A percentile compares a stretch with the other conserved stretches of the same genome.
phyloP scores from a whole-genome alignment of 73 alveolate species.

The Effrenium voratum region DNA sequence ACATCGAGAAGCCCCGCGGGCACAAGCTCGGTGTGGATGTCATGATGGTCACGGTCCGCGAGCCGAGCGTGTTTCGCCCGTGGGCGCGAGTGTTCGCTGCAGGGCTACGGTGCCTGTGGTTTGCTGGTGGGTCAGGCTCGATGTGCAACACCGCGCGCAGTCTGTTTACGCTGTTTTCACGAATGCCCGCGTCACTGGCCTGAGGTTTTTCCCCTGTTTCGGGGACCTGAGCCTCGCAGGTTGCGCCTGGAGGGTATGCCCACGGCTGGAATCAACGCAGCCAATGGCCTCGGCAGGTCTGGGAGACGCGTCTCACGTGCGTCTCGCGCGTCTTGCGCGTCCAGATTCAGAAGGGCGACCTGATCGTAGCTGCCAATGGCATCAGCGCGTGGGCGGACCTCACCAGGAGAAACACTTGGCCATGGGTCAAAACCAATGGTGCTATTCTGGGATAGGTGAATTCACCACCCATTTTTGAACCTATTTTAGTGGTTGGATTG shows the following conservation, averaged over 20 bases:
- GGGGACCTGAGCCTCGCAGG: no score
- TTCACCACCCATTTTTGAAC: no score
- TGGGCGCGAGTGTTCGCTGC: neutral
- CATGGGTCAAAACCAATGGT: no score
- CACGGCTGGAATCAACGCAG: slow-evolving; percentile 67
- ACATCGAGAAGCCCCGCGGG: slow-evolving; percentile 78
- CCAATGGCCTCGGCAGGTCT: slow-evolving; percentile 83
- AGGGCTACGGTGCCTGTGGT: slow-evolving; percentile 59
- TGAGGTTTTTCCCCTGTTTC: no score
- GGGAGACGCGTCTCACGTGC: neutral
- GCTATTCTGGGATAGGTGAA: no score
- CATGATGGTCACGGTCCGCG: slow-evolving; percentile 60
- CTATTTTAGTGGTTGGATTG: no score
- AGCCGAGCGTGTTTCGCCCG: neutral
- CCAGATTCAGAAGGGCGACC: slow-evolving; percentile 79
- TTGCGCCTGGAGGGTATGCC: slow-evolving; percentile 67
- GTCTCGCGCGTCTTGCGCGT: neutral
- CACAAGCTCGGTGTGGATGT: slow-evolving; percentile 75
- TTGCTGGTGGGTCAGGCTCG: slow-evolving; percentile 55
- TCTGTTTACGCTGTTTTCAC: neutral
- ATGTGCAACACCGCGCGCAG: neutral
- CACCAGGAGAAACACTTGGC: slow-evolving; percentile 26
- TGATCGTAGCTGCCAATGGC: slow-evolving; percentile 88
- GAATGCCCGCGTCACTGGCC: no score
- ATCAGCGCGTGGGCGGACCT: slow-evolving; percentile 78